Conservation (phyloP, 352 stramenopile species). For the Globisporangium heterothallicum region DNA sequence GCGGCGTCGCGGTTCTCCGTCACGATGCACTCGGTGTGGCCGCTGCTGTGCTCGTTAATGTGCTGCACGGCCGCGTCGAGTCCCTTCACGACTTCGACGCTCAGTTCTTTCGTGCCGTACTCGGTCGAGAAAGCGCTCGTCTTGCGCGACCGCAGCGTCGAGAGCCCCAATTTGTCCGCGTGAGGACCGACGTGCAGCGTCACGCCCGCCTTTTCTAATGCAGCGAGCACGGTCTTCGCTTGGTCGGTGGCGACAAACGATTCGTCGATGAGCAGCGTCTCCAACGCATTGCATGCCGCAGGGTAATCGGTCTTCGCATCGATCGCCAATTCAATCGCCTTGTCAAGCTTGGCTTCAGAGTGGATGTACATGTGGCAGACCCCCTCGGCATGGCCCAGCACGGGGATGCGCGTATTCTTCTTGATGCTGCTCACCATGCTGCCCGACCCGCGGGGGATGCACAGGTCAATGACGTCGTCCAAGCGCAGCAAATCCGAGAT, state of each 20-base stretch:
- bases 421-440: conserved; percentile 96
- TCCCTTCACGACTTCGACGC: conserved; percentile 90
- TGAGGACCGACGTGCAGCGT: conserved; percentile 89
- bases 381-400: conserved; percentile 97
- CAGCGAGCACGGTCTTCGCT: conserved; percentile 69
- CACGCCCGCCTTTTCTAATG: conserved; percentile 89
- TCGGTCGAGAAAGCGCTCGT: conserved; percentile 88
- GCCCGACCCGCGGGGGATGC: conserved; percentile 96
- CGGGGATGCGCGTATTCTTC: conserved; percentile 95
- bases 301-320: conserved; percentile 99
- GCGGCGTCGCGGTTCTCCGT: conserved; percentile 87
- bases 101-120: conserved; percentile 93
- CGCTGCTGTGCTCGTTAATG: conserved; percentile 94
- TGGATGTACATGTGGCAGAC: conserved; percentile 99
- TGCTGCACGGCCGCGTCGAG: conserved; percentile 91
- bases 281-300: conserved; percentile 96
- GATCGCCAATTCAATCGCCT: conserved; percentile 88
- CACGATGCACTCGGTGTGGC: conserved; percentile 98
- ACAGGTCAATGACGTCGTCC: conserved; percentile 97
- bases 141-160: conserved; percentile 58
- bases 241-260: conserved; percentile 71
- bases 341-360: conserved; percentile 77
- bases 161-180: conserved; percentile 68
- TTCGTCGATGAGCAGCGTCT: conserved; percentile 95
- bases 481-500: conserved; percentile 91